These are phyloP conservation scores for Logfia minima DNA, from an alignment of 129 eudicot genomes.

Conservation along the genomic window DNA sequence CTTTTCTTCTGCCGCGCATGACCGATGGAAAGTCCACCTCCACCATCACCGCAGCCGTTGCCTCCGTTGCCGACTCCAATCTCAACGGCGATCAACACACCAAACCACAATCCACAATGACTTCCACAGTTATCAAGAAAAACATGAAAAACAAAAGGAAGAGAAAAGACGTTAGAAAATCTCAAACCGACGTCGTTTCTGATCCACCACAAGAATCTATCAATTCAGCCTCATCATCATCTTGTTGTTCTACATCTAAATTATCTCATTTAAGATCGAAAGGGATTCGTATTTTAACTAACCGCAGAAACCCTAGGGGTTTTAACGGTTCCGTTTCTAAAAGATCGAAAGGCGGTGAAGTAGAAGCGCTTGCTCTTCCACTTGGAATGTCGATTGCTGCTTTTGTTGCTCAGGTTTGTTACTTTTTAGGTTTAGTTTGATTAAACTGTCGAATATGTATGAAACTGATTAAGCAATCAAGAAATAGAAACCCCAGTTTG, in stretches of 20 bases:
- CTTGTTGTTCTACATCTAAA: slow-evolving; percentile 13
- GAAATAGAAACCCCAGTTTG: slow-evolving; percentile 10
- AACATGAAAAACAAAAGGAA: slow-evolving; percentile 31
- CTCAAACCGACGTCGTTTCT: slow-evolving; percentile 11
- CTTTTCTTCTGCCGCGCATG: slow-evolving; percentile 19
- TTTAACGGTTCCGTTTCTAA: slow-evolving; percentile 15
- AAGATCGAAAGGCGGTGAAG: slow-evolving; percentile 34
- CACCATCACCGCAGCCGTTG: slow-evolving; percentile 18
- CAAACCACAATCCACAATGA: not conserved
- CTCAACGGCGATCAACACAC: not conserved
- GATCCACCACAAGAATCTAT: slow-evolving; percentile 27
- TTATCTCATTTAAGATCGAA: slow-evolving; percentile 4
- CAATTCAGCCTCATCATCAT: slow-evolving; percentile 16
- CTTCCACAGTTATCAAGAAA: slow-evolving; percentile 22
- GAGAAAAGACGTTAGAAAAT: slow-evolving; percentile 12
- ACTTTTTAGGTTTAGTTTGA: slow-evolving; percentile 10
- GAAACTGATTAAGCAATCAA: not conserved
- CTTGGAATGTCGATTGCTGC: slow-evolving; percentile 92
- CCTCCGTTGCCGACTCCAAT: slow-evolving; percentile 6
- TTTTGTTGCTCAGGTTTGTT: slow-evolving; percentile 65
- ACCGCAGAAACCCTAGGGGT: slow-evolving; percentile 34
- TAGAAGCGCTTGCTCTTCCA: slow-evolving; percentile 74
- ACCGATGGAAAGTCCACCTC: slow-evolving; percentile 27
- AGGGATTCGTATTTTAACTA: slow-evolving; percentile 19
- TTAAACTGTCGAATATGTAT: not conserved